Conservation (phyloP, 2,329 filamentous ascomycete genomes). For the Thelonectria blattea region DNA sequence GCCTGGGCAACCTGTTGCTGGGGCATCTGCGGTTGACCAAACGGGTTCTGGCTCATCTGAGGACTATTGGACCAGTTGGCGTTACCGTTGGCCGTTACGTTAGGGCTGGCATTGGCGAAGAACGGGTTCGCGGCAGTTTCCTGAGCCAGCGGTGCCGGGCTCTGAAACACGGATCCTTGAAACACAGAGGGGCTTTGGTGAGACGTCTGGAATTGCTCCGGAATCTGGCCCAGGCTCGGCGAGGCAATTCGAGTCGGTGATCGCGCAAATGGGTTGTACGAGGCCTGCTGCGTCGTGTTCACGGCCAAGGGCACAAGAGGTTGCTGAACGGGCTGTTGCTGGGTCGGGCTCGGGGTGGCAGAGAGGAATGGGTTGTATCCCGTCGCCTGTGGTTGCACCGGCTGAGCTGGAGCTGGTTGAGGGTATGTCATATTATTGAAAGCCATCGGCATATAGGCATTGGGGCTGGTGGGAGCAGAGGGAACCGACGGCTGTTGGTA, state of each 20-base stretch:
- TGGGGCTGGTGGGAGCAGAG: slow-evolving; percentile 49
- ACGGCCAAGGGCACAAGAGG: slow-evolving; percentile 42
- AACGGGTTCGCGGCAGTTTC: slow-evolving; percentile 47
- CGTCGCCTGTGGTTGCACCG: slow-evolving; percentile 47
- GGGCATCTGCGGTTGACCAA: slow-evolving; percentile 34
- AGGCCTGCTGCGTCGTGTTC: slow-evolving; percentile 46
- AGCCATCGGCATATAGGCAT: slow-evolving; percentile 46
- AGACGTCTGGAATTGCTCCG: slow-evolving; percentile 56
- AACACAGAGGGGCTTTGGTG: slow-evolving; percentile 45
- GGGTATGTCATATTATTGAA: slow-evolving; percentile 55
- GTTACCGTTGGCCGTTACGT: slow-evolving; percentile 8
- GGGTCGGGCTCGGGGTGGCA: slow-evolving; percentile 42
- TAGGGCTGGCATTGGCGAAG: slow-evolving; percentile 36
- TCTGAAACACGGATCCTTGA: slow-evolving; percentile 45
- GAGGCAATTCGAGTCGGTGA: slow-evolving; percentile 59
- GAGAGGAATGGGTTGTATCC: slow-evolving; percentile 61
- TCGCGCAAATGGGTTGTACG: slow-evolving; percentile 56
- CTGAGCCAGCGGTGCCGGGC: slow-evolving; percentile 32
- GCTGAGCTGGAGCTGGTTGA: slow-evolving; percentile 38
- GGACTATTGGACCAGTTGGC: slow-evolving; percentile 37
- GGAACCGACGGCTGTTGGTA: slow-evolving; percentile 54
- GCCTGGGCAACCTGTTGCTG: slow-evolving; percentile 23
- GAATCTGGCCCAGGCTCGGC: slow-evolving; percentile 57
- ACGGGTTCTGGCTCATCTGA: slow-evolving; percentile 36
- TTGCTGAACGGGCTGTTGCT: slow-evolving; percentile 45